phyloP scores from a whole-genome alignment of 2,329 filamentous ascomycete species.

The Ilyonectria destructans region DNA sequence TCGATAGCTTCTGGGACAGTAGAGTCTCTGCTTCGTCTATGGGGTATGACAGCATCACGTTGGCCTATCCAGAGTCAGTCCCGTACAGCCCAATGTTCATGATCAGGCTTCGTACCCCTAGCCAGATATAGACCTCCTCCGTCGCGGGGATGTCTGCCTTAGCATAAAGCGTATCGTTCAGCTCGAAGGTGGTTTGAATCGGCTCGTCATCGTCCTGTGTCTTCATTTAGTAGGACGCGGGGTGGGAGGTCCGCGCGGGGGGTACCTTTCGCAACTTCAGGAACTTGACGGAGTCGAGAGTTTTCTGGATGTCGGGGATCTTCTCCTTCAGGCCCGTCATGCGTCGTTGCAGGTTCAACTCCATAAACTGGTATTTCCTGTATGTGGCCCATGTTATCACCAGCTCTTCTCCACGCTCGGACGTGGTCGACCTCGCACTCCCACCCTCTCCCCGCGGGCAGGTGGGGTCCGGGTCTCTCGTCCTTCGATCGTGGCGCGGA shows the following conservation, averaged over 20 bases:
- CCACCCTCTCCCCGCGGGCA: constrained; percentile 2
- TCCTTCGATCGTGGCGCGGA: constrained; percentile 40
- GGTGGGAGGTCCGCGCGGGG: background rate
- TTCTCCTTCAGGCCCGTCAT: constrained; percentile 90
- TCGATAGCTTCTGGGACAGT: constrained; percentile 82
- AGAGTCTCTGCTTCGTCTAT: constrained; percentile 89
- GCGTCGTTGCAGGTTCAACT: constrained; percentile 90
- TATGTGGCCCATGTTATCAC: constrained; percentile 48
- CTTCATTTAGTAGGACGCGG: constrained; percentile 39
- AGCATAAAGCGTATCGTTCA: constrained; percentile 96
- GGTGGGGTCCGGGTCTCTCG: constrained; percentile 19
- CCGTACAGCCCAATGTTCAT: background rate
- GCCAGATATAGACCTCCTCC: constrained; percentile 96
- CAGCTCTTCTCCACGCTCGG: constrained; percentile 22
- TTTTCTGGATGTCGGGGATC: constrained; percentile 97
- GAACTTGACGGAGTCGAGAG: constrained; percentile 91
- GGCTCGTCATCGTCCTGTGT: constrained; percentile 72
- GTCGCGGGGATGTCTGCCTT: constrained; percentile 87
- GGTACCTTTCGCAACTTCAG: constrained; percentile 81
- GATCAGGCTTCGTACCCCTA: constrained; percentile 76
- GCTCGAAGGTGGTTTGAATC: constrained; percentile 93
- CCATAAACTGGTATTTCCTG: constrained; percentile 99
- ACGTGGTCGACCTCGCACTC: constrained; percentile 31
- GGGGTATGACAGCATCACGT: constrained; percentile 97
- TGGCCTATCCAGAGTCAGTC: constrained; percentile 73